Base-by-base conservation (phyloP, 768 basidiomycete genomes). In the Infundibulicybe gibba region DNA sequence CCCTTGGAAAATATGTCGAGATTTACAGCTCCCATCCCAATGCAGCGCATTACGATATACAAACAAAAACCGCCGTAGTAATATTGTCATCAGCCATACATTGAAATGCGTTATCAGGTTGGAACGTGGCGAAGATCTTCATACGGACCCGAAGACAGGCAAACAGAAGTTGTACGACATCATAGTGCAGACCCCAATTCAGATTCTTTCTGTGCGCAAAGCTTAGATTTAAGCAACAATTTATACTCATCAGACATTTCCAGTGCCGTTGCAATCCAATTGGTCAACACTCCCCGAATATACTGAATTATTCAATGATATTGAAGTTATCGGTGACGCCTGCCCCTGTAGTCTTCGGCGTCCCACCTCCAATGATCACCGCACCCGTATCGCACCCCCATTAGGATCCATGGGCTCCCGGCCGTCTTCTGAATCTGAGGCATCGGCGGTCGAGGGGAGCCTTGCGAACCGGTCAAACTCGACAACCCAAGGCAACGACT, bases 81-180 rank as follows among this genome's bases (percentile, higher is more conserved):
- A 90, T 57, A 82, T 97, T 52, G 66, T 73, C 13, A 77, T 97
- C 33, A 68, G 75, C 0, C 95, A 99, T 61, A 65, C 72, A 42
- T 70, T 99, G 45, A 94, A 92, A 70, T 76, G 91, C 42, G 75
- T 88, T 21, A 78, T 97, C 46, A 75, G 93, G 32, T 85, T 95
- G 13, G 86, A 93, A 65, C 75, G 86, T 17, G 90, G 87, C 3
- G 90, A 91, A 52, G 84, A 90, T 56, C 54, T 60, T 16, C 68
- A 73, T 13, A 44, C 83, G 2, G 87, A 90, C 60, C 53, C 74
- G 6, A 85, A 83, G 61, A 71, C 74, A 32, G 87, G 87, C 32
- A 86, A 78, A 64, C 76, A 81, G 53, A 95, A 90, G 67, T 63
- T 90, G 57, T 92, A 87, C 62, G 94, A 94, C 61, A 90, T 94